Evolutionary conservation across 345 rosid genomes (phyloP).

Genomic region (Eucalyptus shirleyi): DNA sequence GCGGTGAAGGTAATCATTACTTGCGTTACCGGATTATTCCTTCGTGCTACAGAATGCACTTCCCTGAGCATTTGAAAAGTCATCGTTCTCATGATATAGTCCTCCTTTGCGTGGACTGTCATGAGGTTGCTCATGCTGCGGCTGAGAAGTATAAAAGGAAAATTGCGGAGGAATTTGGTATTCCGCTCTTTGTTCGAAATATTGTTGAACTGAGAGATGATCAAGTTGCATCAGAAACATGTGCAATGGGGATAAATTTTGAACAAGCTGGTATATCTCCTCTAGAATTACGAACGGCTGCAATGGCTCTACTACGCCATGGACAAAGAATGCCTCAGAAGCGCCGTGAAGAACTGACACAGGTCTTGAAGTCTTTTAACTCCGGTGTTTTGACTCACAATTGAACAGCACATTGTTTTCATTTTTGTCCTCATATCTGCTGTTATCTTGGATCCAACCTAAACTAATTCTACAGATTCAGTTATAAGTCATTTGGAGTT

Average conservation of each 20-base stretch:
- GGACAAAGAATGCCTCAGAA: slow-evolving; percentile 71
- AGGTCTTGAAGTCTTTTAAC: slow-evolving; percentile 19
- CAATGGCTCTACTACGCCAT: slow-evolving; percentile 92
- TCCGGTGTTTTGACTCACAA: not conserved
- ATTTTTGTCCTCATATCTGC: not conserved
- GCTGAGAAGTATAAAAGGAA: slow-evolving; percentile 84
- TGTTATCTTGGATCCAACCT: not conserved
- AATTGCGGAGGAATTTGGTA: slow-evolving; percentile 63
- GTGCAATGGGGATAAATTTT: slow-evolving; percentile 18
- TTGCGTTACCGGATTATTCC: slow-evolving; percentile 90
- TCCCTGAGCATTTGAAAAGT: slow-evolving; percentile 95
- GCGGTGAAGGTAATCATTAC: slow-evolving; percentile 95
- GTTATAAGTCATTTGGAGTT: not conserved
- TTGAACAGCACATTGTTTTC: not conserved
- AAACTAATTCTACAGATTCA: not conserved
- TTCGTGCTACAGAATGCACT: slow-evolving; percentile 92
- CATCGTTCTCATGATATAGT: slow-evolving; percentile 99
- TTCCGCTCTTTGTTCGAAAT: slow-evolving; percentile 80
- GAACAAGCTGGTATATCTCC: slow-evolving; percentile 85
- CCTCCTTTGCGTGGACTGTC: slow-evolving; percentile 94
- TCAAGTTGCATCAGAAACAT: slow-evolving; percentile 12
- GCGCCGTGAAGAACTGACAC: slow-evolving; percentile 64
- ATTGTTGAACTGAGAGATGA: slow-evolving; percentile 50
- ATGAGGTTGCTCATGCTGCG: slow-evolving; percentile 91
- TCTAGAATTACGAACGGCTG: slow-evolving; percentile 77